Evolutionary conservation across 306 rosid genomes (phyloP), one percentile per base, ranked within the genome.

Genomic region (Quercus suber): DNA sequence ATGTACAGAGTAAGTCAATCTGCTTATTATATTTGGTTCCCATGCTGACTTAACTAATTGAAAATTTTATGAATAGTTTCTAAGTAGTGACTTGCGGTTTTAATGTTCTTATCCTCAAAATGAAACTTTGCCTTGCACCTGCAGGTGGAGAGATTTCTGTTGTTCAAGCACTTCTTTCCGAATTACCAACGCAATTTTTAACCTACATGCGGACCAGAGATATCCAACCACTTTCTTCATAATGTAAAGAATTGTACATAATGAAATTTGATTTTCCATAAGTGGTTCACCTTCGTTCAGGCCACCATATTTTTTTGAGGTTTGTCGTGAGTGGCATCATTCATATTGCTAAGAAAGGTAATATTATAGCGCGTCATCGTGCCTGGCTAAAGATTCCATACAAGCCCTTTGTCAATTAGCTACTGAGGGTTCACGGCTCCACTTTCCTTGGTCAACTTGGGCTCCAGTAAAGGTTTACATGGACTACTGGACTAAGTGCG

Each of bases 91-190:
- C 76, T 56, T 30, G 15, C 4, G 18, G 73, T 49, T 49, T 3
- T 49, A 49, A 49, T 12, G 12, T 13, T 49, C 15, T 49, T 49
- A 3, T 49, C 15, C 53, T 49, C 15, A 12, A 49, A 49, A 49
- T 13, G 53, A 25, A 80, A 59, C 77, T 83, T 77, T 74, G 10
- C 52, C 33, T 76, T 60, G 27, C 75, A 35, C 35, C 75, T 83
- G 82, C 92, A 96, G 98, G 89, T 93, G 98, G 99, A 80, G 94
- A 86, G 79, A 81, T 89, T 73, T 91, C 99, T 31, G 94, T 96
- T 82, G 97, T 96, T 92, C 96, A 96, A 89, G 93, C 90, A 74
- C 94, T 96, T 80, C 83, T 96, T 81, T 98, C 97, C 55, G 98
- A 96, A 86, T 77, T 96, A 84, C 99, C 99, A 2, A 60, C 93